Percentiles rank a stretch among this genome's conserved stretches.
phyloP scores from a whole-genome alignment of 257 asterid species.

The Ligustrum vulgare region DNA sequence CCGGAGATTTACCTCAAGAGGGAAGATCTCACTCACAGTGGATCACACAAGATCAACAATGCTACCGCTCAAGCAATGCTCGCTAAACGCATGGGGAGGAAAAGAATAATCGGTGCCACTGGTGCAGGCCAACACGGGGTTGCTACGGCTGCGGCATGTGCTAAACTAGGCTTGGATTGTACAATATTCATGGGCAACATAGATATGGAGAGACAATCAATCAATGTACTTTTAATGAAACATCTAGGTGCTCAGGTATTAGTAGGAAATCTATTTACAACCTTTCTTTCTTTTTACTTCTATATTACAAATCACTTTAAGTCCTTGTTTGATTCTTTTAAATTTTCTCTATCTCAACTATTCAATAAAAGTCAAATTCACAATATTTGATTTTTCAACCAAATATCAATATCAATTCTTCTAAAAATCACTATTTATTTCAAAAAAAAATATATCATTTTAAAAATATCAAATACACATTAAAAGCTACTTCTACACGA shows the following conservation, averaged over 20 bases:
- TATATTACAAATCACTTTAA: no score
- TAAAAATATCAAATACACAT: no score
- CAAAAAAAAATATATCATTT: no score
- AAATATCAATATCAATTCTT: no score
- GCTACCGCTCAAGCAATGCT: slow-evolving; percentile 89
- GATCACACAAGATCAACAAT: slow-evolving; percentile 86
- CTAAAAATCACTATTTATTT: no score
- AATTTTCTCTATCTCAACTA: no score
- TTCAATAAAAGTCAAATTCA: no score
- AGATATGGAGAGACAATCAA: slow-evolving; percentile 59
- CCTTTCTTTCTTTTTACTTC: background rate
- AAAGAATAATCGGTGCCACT: slow-evolving; percentile 55
- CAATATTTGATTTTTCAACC: no score
- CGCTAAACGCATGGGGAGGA: slow-evolving; percentile 66
- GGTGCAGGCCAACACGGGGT: slow-evolving; percentile 91
- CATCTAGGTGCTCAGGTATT: slow-evolving; percentile 74
- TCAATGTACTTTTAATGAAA: slow-evolving; percentile 57
- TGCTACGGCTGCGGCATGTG: slow-evolving; percentile 77
- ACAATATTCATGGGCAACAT: slow-evolving; percentile 51
- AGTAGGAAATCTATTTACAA: background rate
- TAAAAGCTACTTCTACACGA: no score
- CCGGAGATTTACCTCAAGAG: slow-evolving; percentile 75
- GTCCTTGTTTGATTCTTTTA: no score
- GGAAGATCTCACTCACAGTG: slow-evolving; percentile 72
- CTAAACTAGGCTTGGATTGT: slow-evolving; percentile 63